Evolutionary conservation across 768 basidiomycete species (phyloP), one percentile per base, ranked within the genome.

Genomic region (Boletus barrowsii): DNA sequence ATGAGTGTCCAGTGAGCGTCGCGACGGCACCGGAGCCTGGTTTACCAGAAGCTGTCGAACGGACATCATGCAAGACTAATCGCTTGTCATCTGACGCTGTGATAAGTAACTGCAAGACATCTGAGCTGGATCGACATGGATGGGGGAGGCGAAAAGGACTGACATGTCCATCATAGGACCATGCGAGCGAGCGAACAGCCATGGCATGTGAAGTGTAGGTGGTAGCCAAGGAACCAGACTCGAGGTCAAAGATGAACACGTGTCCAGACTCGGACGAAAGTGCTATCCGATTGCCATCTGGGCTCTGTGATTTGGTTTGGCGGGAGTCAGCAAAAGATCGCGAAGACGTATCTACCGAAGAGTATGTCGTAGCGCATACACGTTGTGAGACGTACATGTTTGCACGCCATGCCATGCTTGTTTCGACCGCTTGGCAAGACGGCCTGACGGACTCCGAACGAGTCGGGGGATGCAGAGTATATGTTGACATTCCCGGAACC

Each of bases 71-170:
- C 45, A 96, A 72, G 49, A 93, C 86, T 54, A 98, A 85, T 17
- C 90, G 83, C 69, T 92, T 93, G 72, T 96, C 94, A 68, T 98
- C 94, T 4, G 93, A 95, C 3, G 88, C 94, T 41, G 91, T 93
- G 48, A 94, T 75, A 4, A 98, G 78, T 49, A 92, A 79, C 93
- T 97, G 13, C n/a, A 11, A 36, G 24, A 42, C 26, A 40, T 40
- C 42, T 56, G 41, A 57, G 51, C 18, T 32, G 35, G 15, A 48
- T 24, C 26, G 4, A 15, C 7, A 15, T 37, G 9, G 17, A 42
- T 17, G 14, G 33, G 36, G 10, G 15, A 4, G 17, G n/a, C 0
- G 9, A 40, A 39, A 3, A 20, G 9, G 22, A 76, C 83, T 56
- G 66, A 95, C 93, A 69, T 84, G 90, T 1, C 88, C 88, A 68